Evolutionary conservation across 2,329 filamentous ascomycete genomes (phyloP).

Genomic region (Talaromyces funiculosus): DNA sequence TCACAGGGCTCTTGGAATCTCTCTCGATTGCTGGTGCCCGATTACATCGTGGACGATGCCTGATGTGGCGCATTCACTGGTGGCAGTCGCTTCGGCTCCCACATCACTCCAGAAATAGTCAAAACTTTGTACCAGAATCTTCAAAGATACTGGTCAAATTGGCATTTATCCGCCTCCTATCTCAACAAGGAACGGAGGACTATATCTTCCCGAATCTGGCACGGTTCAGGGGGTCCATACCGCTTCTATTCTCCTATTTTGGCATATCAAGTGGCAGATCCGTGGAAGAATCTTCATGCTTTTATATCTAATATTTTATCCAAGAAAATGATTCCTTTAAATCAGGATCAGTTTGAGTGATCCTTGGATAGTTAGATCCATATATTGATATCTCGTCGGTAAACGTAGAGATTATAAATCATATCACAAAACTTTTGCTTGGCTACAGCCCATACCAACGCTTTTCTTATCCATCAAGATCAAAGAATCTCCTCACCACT

Average conservation of each 20-base stretch:
- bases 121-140: conserved; percentile 37
- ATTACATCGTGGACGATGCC: conserved; percentile 34
- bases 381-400: background rate
- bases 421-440: background rate
- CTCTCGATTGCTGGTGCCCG: conserved; percentile 24
- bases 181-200: conserved; percentile 9
- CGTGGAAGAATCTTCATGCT: background rate
- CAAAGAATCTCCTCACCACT: background rate
- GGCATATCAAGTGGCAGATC: background rate
- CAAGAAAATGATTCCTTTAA: too few relatives aligned
- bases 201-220: background rate
- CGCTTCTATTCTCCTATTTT: background rate
- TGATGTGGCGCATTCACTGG: conserved; percentile 41
- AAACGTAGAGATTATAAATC: background rate
- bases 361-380: background rate
- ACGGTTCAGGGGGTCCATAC: background rate
- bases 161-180: conserved; percentile 41
- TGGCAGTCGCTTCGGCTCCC: conserved; percentile 38
- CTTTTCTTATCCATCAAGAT: background rate
- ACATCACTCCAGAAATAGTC: conserved; percentile 26
- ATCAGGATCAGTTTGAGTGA: background rate
- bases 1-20: conserved; percentile 46
- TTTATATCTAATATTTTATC: too few relatives aligned
- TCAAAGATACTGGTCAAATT: conserved; percentile 39
- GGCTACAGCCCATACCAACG: background rate